These are phyloP conservation scores for Fusarium sp. DNA, from an alignment of 2,329 filamentous ascomycete genomes.

Conservation along the genomic window DNA sequence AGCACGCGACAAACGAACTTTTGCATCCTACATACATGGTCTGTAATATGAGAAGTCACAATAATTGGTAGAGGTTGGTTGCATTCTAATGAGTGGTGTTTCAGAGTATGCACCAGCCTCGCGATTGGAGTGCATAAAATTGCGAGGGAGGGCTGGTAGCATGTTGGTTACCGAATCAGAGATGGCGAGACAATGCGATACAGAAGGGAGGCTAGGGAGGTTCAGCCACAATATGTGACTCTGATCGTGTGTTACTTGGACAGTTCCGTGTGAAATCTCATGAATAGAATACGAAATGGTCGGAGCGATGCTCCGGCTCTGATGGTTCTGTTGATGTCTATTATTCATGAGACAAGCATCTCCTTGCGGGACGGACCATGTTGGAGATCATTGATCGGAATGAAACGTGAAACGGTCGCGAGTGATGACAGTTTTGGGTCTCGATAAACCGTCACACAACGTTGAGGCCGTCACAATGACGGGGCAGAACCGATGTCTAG, in stretches of 20 bases:
- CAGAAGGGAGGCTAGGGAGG: constrained; percentile 18
- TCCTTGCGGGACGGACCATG: constrained; percentile 3
- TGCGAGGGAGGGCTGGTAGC: constrained; percentile 8
- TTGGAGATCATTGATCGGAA: constrained; percentile 7
- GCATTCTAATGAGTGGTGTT: constrained; percentile 9
- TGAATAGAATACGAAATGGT: background rate
- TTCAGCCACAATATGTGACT: constrained; percentile 27
- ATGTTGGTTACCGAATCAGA: constrained; percentile 7
- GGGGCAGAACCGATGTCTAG: constrained; percentile 12
- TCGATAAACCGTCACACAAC: background rate
- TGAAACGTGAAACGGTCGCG: constrained; percentile 12
- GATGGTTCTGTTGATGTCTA: background rate
- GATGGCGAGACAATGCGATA: constrained; percentile 15
- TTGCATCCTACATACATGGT: constrained; percentile 1
- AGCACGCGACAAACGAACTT: background rate
- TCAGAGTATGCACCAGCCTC: constrained; percentile 18
- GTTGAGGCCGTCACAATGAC: constrained; percentile 21
- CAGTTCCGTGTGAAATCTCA: background rate
- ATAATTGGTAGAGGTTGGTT: constrained; percentile 7
- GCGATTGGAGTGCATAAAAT: constrained; percentile 2
- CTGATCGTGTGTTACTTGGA: background rate
- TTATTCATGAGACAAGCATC: background rate
- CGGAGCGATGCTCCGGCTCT: constrained; percentile 3
- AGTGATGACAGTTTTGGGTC: constrained; percentile 1
- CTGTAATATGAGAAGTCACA: background rate